Evolutionary conservation across 495 filamentous ascomycete genomes (phyloP).

Genomic region (Penicillium lagena): DNA sequence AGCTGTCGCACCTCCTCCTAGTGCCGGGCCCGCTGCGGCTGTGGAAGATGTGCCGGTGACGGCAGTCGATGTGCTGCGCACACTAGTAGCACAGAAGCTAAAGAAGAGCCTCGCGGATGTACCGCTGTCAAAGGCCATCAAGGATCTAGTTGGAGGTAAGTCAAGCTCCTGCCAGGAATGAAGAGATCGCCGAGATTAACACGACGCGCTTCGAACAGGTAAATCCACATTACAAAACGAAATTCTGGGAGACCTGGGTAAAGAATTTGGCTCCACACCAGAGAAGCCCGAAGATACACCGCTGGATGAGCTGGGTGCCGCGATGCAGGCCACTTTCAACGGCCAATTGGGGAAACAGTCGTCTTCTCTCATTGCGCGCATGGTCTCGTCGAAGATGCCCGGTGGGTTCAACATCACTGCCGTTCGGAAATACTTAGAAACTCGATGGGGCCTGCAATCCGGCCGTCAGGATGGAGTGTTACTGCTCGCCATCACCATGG

Average conservation of each 20-base stretch:
- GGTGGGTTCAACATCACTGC: constrained; percentile 98
- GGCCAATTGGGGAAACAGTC: constrained; percentile 97
- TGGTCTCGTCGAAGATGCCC: constrained; percentile 99
- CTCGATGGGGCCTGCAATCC: constrained; percentile 80
- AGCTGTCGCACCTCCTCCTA: constrained; percentile 55
- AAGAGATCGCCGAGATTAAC: no score
- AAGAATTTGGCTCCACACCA: constrained; percentile 96
- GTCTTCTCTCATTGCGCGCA: constrained; percentile 81
- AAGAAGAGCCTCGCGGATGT: constrained; percentile 90
- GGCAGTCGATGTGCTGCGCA: constrained; percentile 82
- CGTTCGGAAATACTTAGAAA: constrained; percentile 89
- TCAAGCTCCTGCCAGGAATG: constrained; percentile 1
- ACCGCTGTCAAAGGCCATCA: constrained; percentile 94
- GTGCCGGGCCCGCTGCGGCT: constrained; percentile 80
- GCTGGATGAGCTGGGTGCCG: constrained; percentile 86
- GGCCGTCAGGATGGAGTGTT: constrained; percentile 91
- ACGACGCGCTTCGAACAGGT: constrained; percentile 40
- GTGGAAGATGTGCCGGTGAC: constrained; percentile 81
- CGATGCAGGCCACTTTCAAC: constrained; percentile 97
- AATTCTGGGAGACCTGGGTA: constrained; percentile 90
- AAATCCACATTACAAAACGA: constrained; percentile 98
- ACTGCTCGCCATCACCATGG: constrained; percentile 83
- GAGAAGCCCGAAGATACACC: constrained; percentile 98
- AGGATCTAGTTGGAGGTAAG: constrained; percentile 96
- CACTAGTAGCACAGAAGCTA: constrained; percentile 95